Base-by-base conservation (phyloP, 257 asterid genomes). In the Solanum okadae region DNA sequence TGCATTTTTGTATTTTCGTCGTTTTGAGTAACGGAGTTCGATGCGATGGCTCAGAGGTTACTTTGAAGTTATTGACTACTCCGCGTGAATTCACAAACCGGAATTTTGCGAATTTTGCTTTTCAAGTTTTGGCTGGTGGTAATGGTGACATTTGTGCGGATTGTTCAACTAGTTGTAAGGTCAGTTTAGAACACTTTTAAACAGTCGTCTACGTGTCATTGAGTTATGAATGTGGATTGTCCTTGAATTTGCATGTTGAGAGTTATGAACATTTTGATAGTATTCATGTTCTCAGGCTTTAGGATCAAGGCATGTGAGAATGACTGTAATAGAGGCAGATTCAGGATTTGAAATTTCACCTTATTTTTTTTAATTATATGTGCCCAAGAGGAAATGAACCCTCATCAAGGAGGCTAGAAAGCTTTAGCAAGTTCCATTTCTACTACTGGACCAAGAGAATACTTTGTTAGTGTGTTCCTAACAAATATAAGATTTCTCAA, bases 111-210 rank as follows among this genome's bases (percentile, higher is more conserved):
- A 81, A 86, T 87, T 96, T 96, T 89, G 87, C 83, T 34, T 96
- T 95, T 88, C 92, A 91, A 90, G 95, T 92, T 76, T 38, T 91
- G 87, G 89, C 88, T 83, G 91, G 90, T 86, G 92, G 88, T 90
- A 89, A 92, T 75, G 94, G 90, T 67, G 75, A 83, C 90, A 84
- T 89, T 85, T 96, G 98, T 90, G 78, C 56, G 22, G 86, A 88
- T 37, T 94, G 98, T 79, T 83, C 93, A 92, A 92, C 96, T 79
- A 87, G 27, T 92, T 96, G 99, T 94, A 95, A 95, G 98, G 99
- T 96, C 85, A 76, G 90, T 87, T 76, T 89, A 87, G 87, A 16
- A 81, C 11, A 16, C 37, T 46, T 14, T 65, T 56, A 20, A 23
- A 76, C 6, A 11, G 83, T 38, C 1, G 52, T 23, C 29, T 75